Evolutionary conservation across 1,284 basidiomycete species (phyloP).

Genomic region (Tilletiopsis washingtonensis): DNA sequence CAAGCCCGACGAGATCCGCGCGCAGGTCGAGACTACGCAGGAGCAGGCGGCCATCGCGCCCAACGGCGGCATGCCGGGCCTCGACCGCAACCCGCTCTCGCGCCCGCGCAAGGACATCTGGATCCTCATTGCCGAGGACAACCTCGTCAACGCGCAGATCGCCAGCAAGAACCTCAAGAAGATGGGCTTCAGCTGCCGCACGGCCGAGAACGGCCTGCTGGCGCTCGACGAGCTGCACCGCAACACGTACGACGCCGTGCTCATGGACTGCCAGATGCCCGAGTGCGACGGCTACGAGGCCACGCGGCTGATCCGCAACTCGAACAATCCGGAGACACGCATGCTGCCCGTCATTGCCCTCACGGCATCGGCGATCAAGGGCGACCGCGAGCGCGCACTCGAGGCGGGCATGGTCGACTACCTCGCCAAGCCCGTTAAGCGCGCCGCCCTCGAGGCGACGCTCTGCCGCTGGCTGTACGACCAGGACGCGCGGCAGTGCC

Average conservation of each 20-base stretch:
- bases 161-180: constrained; percentile 37
- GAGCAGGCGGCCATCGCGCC: constrained; percentile 4
- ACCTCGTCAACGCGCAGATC: constrained; percentile 41
- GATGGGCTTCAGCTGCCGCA: constrained; percentile 43
- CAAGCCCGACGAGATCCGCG: constrained; percentile 5
- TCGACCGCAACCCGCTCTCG: constrained; percentile 16
- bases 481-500: constrained; percentile 26
- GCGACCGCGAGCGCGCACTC: constrained; percentile 40
- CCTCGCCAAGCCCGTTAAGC: constrained; percentile 41
- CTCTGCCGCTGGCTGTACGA: constrained; percentile 39
- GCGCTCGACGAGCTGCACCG: constrained; percentile 29
- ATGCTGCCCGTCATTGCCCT: constrained; percentile 39
- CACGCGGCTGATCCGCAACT: constrained; percentile 27
- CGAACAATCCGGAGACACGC: constrained; percentile 26
- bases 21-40: neutral
- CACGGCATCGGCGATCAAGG: constrained; percentile 38
- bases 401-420: constrained; percentile 41
- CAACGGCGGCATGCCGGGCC: constrained; percentile 9
- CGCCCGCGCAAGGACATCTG: constrained; percentile 37
- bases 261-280: constrained; percentile 6
- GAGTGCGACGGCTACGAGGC: constrained; percentile 39
- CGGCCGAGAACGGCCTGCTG: constrained; percentile 37
- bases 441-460: constrained; percentile 30
- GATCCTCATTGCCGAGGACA: constrained; percentile 44
- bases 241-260: constrained; percentile 27